Percentiles rank a stretch among this genome's conserved stretches.
Conservation (phyloP, 352 stramenopile genomes). For the Pythium insidiosum region DNA sequence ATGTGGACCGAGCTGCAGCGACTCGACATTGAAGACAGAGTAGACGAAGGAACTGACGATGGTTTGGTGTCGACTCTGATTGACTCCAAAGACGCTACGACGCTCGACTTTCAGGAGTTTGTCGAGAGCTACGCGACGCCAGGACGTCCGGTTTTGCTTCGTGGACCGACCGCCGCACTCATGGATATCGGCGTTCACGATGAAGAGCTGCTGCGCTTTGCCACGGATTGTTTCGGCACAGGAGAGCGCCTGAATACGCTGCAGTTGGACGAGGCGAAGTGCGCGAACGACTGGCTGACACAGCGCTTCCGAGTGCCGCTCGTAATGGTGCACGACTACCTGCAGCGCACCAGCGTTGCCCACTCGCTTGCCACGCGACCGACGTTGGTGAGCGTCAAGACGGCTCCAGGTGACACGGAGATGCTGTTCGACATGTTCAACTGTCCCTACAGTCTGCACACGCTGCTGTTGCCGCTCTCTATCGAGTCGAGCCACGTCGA, state of each 20-base stretch:
- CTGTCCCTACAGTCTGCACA: conserved; percentile 64
- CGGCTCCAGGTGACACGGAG: conserved; percentile 3
- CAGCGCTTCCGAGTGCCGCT: conserved; percentile 43
- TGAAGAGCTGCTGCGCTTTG: conserved; percentile 9
- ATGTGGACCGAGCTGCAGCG: conserved; percentile 13
- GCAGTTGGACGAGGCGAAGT: conserved; percentile 13
- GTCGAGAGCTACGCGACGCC: conserved; percentile 46
- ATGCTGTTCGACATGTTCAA: too few relatives aligned
- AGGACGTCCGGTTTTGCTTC: conserved; percentile 24
- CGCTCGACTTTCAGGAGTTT: conserved; percentile 53
- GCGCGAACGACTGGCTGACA: too few relatives aligned
- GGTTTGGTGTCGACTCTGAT: too few relatives aligned
- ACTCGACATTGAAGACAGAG: too few relatives aligned
- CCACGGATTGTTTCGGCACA: conserved; percentile 15
- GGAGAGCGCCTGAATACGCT: conserved; percentile 7
- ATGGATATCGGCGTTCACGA: neutral
- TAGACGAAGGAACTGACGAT: too few relatives aligned
- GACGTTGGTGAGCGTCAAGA: conserved; percentile 8
- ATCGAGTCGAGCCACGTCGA: neutral
- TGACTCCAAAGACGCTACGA: conserved; percentile 3
- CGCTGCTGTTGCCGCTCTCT: conserved; percentile 17
- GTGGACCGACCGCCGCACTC: neutral
- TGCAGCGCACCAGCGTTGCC: conserved; percentile 44
- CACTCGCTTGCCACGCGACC: conserved; percentile 21
- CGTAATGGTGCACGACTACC: conserved; percentile 56